Evolutionary conservation across 2,329 filamentous ascomycete species (phyloP), one percentile per base, ranked within the genome.

Genomic region (Pestalotiopsis sp.): DNA sequence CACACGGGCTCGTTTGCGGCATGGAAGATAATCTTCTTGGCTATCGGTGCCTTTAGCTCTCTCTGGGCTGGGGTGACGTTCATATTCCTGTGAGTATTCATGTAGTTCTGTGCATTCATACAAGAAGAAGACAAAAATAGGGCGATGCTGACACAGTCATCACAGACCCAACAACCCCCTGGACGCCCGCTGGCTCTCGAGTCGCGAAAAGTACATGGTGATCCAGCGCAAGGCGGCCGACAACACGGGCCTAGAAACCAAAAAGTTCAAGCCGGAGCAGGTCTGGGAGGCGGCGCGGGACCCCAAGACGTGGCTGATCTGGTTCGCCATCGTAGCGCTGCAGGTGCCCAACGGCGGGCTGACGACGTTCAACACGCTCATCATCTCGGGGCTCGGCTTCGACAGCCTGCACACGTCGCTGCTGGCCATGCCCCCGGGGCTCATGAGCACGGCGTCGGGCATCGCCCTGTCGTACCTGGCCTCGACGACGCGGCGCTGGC

Each of bases 11-110:
- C 49, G 11, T 74, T 73, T n/a, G 66, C 70, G 9, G 68, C 73
- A 1, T 76, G 75, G 75, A 76, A 76, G 65, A 73, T 72, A 45
- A 74, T 76, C 17, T 76, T 76, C 63, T 20, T 76, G n/a, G 69
- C 73, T 25, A 65, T 74, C 20, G 74, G 75, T 17, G 69, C 58
- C 12, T 70, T 76, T 23, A 76, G 74, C 0, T 69, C 70, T 17
- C 31, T 72, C 20, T 75, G 74, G 74, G 69, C 74, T 4, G 67
- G 63, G 4, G 68, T 75, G 2, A 72, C 75, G 14, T 73, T 66
- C 56, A 65, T 70, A 5, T 73, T 72, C 61, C 69, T 76, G 67
- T 71, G 70, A 20, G 57, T 36, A 17, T 12, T n/a, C 13, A 2
- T 9, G 0, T 7, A 36, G 1, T 36, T 9, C 2, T 7, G 31